A percentile compares a stretch with the other conserved stretches of the same genome.
Conservation (phyloP, 2,329 filamentous ascomycete species). For the Canariomyces notabilis region DNA sequence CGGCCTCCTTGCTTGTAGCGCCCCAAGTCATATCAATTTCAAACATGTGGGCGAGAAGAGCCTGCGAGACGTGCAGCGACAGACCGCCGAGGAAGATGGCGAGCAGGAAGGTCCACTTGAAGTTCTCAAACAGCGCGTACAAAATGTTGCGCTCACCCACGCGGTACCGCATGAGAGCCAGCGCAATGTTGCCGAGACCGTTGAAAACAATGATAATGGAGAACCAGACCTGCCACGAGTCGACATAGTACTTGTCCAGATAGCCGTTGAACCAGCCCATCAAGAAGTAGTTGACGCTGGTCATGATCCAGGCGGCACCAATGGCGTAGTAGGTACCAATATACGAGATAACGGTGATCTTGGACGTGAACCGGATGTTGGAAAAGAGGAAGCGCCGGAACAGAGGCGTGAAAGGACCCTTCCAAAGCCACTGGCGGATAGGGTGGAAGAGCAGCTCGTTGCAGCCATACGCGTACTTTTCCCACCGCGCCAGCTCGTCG, state of each 20-base stretch:
- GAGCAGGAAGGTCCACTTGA: conserved; percentile 70
- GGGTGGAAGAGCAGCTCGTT: conserved; percentile 80
- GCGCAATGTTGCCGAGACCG: conserved; percentile 65
- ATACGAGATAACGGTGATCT: conserved; percentile 71
- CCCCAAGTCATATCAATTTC: conserved; percentile 84
- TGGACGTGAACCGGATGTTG: conserved; percentile 68
- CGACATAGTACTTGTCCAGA: conserved; percentile 74
- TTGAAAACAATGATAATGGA: conserved; percentile 76
- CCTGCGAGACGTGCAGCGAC: conserved; percentile 74
- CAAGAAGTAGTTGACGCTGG: conserved; percentile 68
- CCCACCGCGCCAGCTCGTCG: conserved; percentile 79
- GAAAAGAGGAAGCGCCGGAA: conserved; percentile 71
- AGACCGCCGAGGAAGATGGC: conserved; percentile 80
- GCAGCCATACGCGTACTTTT: conserved; percentile 82
- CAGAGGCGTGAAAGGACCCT: conserved; percentile 72
- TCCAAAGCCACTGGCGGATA: conserved; percentile 64
- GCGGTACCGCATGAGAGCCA: conserved; percentile 69
- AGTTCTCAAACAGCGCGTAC: conserved; percentile 54
- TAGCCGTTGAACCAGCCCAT: conserved; percentile 73
- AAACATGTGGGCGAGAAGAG: conserved; percentile 76
- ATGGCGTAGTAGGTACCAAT: conserved; percentile 79
- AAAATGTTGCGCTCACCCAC: conserved; percentile 59
- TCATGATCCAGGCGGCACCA: conserved; percentile 69
- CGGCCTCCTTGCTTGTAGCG: conserved; percentile 75
- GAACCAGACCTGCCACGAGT: conserved; percentile 76